Percentiles rank a stretch among this genome's conserved stretches.
Evolutionary conservation across 148 eudicot genomes (phyloP).

Genomic region (Diospyros lotus): DNA sequence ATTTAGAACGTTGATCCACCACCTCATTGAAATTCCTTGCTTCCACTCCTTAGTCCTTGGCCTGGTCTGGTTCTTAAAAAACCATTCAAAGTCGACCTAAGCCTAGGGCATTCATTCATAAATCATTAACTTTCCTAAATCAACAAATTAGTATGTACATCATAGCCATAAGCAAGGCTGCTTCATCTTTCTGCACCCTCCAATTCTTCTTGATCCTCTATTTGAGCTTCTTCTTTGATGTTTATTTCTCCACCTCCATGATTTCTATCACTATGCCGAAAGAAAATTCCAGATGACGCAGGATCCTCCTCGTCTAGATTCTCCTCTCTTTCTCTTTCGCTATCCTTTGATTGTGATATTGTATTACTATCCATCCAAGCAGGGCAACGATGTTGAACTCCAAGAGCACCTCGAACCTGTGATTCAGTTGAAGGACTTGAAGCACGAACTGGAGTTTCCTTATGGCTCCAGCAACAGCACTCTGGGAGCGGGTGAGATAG

Average conservation of each 20-base stretch:
- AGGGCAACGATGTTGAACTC: constrained; percentile 50
- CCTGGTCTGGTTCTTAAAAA: too few species aligned
- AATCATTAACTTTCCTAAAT: neutral
- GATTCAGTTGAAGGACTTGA: constrained; percentile 24
- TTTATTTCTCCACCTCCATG: constrained; percentile 35
- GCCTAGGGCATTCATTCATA: too few species aligned
- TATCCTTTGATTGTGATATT: constrained; percentile 10
- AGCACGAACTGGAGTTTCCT: constrained; percentile 15
- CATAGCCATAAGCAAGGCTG: too few species aligned
- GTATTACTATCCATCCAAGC: constrained; percentile 45
- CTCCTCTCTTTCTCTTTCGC: constrained; percentile 55
- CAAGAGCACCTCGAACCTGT: constrained; percentile 33
- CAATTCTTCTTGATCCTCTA: constrained; percentile 85
- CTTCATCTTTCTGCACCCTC: constrained; percentile 66
- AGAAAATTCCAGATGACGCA: constrained; percentile 43
- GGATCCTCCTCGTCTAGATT: constrained; percentile 52
- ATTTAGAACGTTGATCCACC: too few species aligned
- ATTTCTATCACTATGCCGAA: constrained; percentile 31
- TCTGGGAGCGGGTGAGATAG: constrained; percentile 81
- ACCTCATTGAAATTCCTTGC: too few species aligned
- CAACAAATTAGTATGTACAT: neutral
- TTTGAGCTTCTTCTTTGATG: constrained; percentile 55
- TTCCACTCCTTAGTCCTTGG: too few species aligned
- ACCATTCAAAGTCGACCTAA: too few species aligned
- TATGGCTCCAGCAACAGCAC: constrained; percentile 52